Conservation (phyloP, 2,329 filamentous ascomycete species). For the Alternaria atra region DNA sequence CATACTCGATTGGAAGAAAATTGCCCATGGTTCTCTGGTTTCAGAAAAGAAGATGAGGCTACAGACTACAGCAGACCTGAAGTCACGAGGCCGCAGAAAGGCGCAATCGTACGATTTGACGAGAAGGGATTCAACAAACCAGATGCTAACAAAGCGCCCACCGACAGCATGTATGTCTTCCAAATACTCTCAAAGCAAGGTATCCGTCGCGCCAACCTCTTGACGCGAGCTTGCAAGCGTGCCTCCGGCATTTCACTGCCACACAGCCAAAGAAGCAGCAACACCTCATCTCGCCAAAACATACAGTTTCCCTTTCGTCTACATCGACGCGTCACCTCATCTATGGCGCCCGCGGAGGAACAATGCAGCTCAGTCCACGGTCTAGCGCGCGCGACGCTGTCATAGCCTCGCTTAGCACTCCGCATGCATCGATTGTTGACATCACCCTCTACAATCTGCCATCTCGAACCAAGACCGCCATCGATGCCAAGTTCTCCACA, state of each 20-base stretch:
- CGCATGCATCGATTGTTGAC: conserved; percentile 22
- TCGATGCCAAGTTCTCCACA: conserved; percentile 5
- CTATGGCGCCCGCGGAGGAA: neutral
- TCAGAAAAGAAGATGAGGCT: no score
- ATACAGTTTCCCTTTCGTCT: neutral
- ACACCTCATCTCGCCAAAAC: conserved; percentile 1
- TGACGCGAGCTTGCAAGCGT: neutral
- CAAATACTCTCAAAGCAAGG: neutral
- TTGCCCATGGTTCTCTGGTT: no score
- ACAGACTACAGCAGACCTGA: no score
- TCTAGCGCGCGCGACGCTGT: neutral
- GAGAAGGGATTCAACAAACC: neutral
- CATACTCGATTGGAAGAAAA: no score
- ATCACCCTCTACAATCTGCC: conserved; percentile 16
- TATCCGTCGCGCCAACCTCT: neutral
- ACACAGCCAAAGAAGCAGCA: neutral
- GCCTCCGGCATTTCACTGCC: conserved; percentile 18
- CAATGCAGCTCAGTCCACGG: conserved; percentile 20
- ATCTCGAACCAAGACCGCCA: conserved; percentile 2
- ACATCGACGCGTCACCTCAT: conserved; percentile 2
- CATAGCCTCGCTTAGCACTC: conserved; percentile 21
- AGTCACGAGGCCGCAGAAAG: neutral
- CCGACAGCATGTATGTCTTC: neutral
- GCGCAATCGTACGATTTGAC: neutral
- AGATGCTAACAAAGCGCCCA: neutral